These are phyloP conservation scores for Ustilaginoidea virens DNA, from an alignment of 2,329 filamentous ascomycete genomes.

Conservation along the genomic window DNA sequence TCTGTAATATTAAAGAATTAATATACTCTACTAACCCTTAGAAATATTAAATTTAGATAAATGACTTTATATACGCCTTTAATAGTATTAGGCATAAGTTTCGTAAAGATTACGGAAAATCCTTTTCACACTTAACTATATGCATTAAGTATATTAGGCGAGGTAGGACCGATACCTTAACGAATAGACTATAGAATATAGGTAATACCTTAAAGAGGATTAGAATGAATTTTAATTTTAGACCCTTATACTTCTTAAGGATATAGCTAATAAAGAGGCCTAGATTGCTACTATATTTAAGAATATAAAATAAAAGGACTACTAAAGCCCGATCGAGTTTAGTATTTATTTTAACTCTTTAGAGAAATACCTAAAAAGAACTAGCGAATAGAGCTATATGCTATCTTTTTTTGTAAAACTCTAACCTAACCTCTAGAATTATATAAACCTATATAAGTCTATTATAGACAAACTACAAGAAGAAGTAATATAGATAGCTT, in stretches of 20 bases:
- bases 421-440: not conserved
- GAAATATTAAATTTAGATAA: not conserved
- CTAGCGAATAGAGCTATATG: not conserved
- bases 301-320: not conserved
- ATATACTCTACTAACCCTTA: not conserved
- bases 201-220: not conserved
- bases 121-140: not conserved
- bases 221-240: not conserved
- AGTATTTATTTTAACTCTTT: not conserved
- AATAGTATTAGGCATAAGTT: not conserved
- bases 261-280: not conserved
- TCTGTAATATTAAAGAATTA: not conserved
- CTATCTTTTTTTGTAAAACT: not conserved
- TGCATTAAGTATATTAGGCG: not conserved
- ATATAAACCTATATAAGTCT: not conserved
- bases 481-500: not conserved
- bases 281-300: not conserved
- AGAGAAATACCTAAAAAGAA: conserved; percentile 1
- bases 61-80: not conserved
- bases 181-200: not conserved
- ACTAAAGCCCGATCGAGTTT: conserved; percentile 1
- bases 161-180: not conserved
- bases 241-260: not conserved
- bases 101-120: not conserved
- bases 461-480: not conserved